Evolutionary conservation across 768 basidiomycete genomes (phyloP), one percentile per base, ranked within the genome.

Genomic region (Amyloporia xantha): DNA sequence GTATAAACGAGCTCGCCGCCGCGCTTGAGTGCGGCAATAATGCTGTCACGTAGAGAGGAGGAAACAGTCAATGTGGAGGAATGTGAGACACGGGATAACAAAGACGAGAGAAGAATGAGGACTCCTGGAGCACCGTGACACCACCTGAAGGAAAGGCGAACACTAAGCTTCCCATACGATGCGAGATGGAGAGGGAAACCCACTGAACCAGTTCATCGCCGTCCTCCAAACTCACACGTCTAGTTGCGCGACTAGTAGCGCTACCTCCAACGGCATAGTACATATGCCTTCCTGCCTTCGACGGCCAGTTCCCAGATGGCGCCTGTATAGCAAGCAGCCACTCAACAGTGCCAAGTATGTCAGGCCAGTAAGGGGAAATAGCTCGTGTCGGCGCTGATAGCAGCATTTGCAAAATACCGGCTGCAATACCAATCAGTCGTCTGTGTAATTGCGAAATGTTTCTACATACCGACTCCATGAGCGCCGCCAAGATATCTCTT

Each of bases 101-200:
- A 55, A 1, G 70, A 75, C 0, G 74, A 70, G 9, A 82, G 59
- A 11, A 78, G 62, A 6, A 78, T 69, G 9, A 79, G 47, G 24
- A 77, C 66, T 2, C 75, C 78, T 0, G 79, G 62, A 11, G 78
- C 78, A 40, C 80, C 79, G 51, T 80, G 80, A 49, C 79, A 81
- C 80, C 78, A 80, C 51, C 79, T 78, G 50, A 10, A n/a, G n/a
- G n/a, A 20, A 28, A 36, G 11, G 36, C 21, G 30, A 7, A 28
- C 5, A 20, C 9, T 19, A 41, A 41, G 40, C 19, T 24, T 41
- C 25, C 4, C 40, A 38, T 5, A 15, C 6, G 17, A 26, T 33
- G 44, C 41, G 19, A n/a, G n/a, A n/a, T n/a, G n/a, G n/a, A n/a
- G n/a, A n/a, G n/a, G 48, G 33, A 35, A 2, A 59, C 75, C 21